These are phyloP conservation scores for Aspergillus bombycis DNA, from an alignment of 2,329 filamentous ascomycete genomes.

Conservation along the genomic window DNA sequence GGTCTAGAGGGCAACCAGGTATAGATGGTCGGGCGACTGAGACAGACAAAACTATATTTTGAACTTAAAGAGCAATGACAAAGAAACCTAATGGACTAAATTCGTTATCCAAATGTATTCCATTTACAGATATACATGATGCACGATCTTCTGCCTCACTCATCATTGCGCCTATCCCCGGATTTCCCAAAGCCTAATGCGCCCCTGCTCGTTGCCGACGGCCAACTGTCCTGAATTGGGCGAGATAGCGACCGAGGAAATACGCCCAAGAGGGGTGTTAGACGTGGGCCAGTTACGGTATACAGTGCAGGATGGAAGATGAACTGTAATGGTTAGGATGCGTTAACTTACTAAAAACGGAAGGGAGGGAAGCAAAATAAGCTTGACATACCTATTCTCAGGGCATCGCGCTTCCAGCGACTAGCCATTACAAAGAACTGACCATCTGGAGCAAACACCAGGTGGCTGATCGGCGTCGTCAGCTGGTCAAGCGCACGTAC, in stretches of 20 bases:
- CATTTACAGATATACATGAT: constrained; percentile 3
- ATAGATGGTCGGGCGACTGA: background rate
- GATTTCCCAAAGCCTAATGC: constrained; percentile 90
- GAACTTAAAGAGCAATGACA: background rate
- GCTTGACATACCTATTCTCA: constrained; percentile 62
- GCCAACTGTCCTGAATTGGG: constrained; percentile 71
- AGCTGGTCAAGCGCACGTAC: constrained; percentile 79
- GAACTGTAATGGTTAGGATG: constrained; percentile 55
- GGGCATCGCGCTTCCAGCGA: constrained; percentile 82
- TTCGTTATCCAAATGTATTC: constrained; percentile 7
- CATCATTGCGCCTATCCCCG: constrained; percentile 50
- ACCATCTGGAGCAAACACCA: constrained; percentile 84
- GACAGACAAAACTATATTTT: background rate
- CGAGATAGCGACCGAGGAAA: constrained; percentile 74
- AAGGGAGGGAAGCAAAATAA: background rate
- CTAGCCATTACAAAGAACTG: constrained; percentile 88
- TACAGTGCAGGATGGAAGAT: constrained; percentile 88
- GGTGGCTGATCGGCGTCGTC: constrained; percentile 77
- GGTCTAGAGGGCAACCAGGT: background rate
- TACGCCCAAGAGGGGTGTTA: constrained; percentile 82
- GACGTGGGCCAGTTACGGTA: constrained; percentile 97
- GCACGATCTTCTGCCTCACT: background rate
- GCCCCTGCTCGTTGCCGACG: constrained; percentile 85
- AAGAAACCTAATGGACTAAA: background rate
- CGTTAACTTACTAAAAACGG: background rate